These are phyloP conservation scores for Phytophthora hybrid DNA, from an alignment of 352 stramenopile genomes.

Conservation along the genomic window DNA sequence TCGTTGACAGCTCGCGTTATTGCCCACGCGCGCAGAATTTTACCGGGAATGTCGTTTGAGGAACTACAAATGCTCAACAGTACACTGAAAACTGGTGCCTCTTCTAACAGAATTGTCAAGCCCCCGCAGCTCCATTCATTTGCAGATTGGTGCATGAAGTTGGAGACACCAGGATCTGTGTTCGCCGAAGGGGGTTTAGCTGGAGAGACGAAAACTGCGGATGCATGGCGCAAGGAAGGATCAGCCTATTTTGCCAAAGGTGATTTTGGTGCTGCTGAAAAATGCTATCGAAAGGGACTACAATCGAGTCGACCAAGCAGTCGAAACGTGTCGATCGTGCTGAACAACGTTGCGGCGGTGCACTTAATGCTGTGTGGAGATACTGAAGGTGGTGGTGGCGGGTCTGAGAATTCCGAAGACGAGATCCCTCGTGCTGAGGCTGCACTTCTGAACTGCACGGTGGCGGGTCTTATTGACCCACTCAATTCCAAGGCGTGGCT, in stretches of 20 bases:
- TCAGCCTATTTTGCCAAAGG: constrained; percentile 18
- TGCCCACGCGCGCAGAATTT: constrained; percentile 1
- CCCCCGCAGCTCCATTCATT: constrained; percentile 17
- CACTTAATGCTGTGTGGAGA: constrained; percentile 19
- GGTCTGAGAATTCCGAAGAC: not conserved
- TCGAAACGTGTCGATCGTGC: constrained; percentile 22
- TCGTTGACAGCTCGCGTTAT: constrained; percentile 6
- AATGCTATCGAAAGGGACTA: constrained; percentile 28
- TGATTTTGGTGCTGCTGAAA: constrained; percentile 14
- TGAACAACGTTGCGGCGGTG: constrained; percentile 43
- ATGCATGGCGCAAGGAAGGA: constrained; percentile 29
- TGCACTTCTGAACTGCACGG: constrained; percentile 34
- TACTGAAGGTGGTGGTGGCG: not conserved
- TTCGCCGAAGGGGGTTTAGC: not conserved
- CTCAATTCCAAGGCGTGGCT: constrained; percentile 42
- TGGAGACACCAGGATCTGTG: not conserved
- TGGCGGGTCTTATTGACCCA: constrained; percentile 40
- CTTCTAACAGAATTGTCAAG: not conserved
- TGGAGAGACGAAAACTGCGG: not conserved
- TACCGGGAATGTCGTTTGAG: constrained; percentile 2
- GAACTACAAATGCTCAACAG: constrained; percentile 13
- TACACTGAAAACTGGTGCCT: not conserved
- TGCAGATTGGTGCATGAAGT: constrained; percentile 24
- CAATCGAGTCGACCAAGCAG: not conserved
- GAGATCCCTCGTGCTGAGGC: constrained; percentile 8